Conservation (phyloP, 2,329 filamentous ascomycete species). For the Hypoxylon sp. region DNA sequence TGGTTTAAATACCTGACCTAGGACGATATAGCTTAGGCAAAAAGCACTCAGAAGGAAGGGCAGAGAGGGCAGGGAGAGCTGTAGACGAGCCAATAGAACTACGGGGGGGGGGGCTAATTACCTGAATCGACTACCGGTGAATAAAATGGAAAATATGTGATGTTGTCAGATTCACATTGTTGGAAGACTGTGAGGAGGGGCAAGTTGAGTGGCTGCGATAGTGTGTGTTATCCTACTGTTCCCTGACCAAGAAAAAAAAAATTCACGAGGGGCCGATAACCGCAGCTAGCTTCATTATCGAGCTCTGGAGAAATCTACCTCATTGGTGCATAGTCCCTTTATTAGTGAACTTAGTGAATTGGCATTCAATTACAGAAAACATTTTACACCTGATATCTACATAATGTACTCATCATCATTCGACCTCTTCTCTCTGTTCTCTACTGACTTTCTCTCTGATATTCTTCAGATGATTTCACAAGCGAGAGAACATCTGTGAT, state of each 20-base stretch:
- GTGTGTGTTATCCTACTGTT: constrained; percentile 21
- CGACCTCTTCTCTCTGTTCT: neutral
- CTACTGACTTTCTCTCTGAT: neutral
- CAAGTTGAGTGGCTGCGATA: constrained; percentile 28
- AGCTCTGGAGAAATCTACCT: constrained; percentile 12
- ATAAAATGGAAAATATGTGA: constrained; percentile 2
- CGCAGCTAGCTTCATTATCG: constrained; percentile 25
- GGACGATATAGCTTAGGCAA: constrained; percentile 1
- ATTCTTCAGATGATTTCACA: neutral
- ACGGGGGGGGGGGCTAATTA: constrained; percentile 16
- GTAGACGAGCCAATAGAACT: constrained; percentile 27
- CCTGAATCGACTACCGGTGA: constrained; percentile 26
- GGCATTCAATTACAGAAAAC: constrained; percentile 2
- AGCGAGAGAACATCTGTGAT: neutral
- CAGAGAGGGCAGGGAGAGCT: neutral
- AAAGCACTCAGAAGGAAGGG: constrained; percentile 1
- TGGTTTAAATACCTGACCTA: constrained; percentile 15
- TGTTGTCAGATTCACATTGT: constrained; percentile 32
- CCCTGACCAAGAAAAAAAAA: constrained; percentile 22
- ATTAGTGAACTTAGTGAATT: neutral
- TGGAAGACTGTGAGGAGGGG: constrained; percentile 30
- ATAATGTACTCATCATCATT: too few relatives aligned
- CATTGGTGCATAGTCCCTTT: constrained; percentile 13
- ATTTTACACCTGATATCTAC: too few relatives aligned
- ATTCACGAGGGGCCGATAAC: constrained; percentile 28